These are phyloP conservation scores for Sporisorium reilianum DNA, from an alignment of 1,284 basidiomycete genomes.

Conservation along the genomic window DNA sequence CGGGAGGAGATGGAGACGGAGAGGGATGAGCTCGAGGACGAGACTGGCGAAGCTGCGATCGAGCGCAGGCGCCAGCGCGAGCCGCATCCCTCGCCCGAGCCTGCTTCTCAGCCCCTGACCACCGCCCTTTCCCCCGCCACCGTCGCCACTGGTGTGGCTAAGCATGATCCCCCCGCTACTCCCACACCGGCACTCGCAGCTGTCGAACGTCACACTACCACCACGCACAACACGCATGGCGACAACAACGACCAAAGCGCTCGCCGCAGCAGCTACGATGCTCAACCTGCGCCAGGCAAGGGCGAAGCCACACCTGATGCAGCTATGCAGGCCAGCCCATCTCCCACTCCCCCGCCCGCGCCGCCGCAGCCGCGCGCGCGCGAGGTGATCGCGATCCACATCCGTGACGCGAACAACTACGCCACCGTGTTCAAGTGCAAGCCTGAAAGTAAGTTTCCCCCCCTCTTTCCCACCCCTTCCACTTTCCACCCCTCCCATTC, in stretches of 20 bases:
- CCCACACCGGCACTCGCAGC: background rate
- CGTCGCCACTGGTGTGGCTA: background rate
- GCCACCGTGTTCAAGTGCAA: conserved; percentile 5
- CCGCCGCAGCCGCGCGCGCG: background rate
- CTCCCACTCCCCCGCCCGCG: background rate
- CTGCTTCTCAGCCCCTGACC: background rate
- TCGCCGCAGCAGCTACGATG: background rate
- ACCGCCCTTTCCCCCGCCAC: background rate
- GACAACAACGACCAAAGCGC: background rate
- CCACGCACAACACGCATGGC: background rate
- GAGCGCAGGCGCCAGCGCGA: background rate
- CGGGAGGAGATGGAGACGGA: background rate
- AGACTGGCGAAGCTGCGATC: background rate
- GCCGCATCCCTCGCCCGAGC: background rate
- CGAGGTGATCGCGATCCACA: background rate
- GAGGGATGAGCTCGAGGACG: conserved; percentile 5
- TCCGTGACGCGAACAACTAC: conserved; percentile 29
- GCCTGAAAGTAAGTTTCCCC: conserved; percentile 18
- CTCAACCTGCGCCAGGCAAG: no score
- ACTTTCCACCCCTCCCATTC: no score
- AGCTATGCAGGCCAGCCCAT: no score
- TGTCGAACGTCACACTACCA: background rate
- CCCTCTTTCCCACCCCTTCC: background rate
- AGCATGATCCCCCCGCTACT: background rate
- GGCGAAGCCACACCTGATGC: no score